These are phyloP conservation scores for Aureobasidium lini DNA, from an alignment of 2,329 filamentous ascomycete genomes.

Conservation along the genomic window DNA sequence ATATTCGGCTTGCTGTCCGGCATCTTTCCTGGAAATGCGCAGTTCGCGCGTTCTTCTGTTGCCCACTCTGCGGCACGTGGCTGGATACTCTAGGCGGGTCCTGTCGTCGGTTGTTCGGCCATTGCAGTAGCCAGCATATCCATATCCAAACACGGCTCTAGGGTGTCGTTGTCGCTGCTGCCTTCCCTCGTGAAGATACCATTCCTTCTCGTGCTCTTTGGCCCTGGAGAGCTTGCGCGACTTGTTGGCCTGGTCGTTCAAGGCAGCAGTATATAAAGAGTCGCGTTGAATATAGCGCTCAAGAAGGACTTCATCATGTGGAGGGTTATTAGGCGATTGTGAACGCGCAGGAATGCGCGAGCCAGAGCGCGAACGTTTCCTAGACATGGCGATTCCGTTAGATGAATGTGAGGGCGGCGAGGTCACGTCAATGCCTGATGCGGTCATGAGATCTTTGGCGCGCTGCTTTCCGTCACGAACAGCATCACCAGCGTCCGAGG, in stretches of 20 bases:
- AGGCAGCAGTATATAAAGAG: slow-evolving; percentile 48
- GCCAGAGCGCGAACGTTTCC: slow-evolving; percentile 54
- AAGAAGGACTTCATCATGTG: slow-evolving; percentile 37
- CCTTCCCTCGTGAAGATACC: slow-evolving; percentile 59
- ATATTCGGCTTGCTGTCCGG: slow-evolving; percentile 79
- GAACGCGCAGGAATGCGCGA: slow-evolving; percentile 41
- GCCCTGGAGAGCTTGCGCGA: slow-evolving; percentile 45
- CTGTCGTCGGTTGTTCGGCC: slow-evolving; percentile 68
- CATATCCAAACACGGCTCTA: slow-evolving; percentile 56
- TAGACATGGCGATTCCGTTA: slow-evolving; percentile 32
- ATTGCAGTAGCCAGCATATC: slow-evolving; percentile 87
- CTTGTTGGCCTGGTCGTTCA: slow-evolving; percentile 40
- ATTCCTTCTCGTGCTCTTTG: slow-evolving; percentile 60
- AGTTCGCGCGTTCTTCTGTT: slow-evolving; percentile 66
- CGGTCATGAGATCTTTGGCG: slow-evolving; percentile 51
- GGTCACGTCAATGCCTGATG: slow-evolving; percentile 37
- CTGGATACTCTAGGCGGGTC: slow-evolving; percentile 69
- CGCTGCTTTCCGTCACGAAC: slow-evolving; percentile 54
- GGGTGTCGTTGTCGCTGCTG: slow-evolving; percentile 51
- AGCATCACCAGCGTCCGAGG: slow-evolving; percentile 31
- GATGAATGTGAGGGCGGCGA: slow-evolving; percentile 20
- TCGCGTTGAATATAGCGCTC: slow-evolving; percentile 61
- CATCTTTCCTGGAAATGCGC: slow-evolving; percentile 69
- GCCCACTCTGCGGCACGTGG: slow-evolving; percentile 66
- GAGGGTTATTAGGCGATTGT: slow-evolving; percentile 20